Evolutionary conservation across 768 basidiomycete genomes (phyloP).

Genomic region (Pisolithus marmoratus): DNA sequence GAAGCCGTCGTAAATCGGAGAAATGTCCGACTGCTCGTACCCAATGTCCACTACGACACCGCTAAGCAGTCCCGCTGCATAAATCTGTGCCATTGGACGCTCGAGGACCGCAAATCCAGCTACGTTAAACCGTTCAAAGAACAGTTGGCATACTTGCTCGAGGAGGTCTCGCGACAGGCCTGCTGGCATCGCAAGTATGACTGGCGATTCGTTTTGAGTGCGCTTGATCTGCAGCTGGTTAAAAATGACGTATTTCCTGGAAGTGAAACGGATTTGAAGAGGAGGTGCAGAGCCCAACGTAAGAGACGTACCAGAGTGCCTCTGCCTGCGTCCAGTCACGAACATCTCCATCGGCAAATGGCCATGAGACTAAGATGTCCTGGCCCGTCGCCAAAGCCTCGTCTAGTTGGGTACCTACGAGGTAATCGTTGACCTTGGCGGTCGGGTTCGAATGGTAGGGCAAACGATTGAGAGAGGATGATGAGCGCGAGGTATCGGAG

Average conservation of each 20-base stretch:
- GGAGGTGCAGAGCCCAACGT: background rate
- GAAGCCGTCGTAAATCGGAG: slow-evolving; percentile 71
- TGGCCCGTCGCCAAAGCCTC: slow-evolving; percentile 72
- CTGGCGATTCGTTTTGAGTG: slow-evolving; percentile 82
- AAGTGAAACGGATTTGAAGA: slow-evolving; percentile 3
- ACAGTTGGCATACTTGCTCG: slow-evolving; percentile 74
- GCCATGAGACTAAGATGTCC: slow-evolving; percentile 74
- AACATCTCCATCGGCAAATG: slow-evolving; percentile 69
- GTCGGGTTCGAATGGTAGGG: slow-evolving; percentile 38
- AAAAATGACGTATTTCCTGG: slow-evolving; percentile 84
- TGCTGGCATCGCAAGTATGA: slow-evolving; percentile 65
- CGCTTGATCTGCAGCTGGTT: slow-evolving; percentile 68
- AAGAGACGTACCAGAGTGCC: slow-evolving; percentile 71
- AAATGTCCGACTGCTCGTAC: slow-evolving; percentile 67
- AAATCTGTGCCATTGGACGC: slow-evolving; percentile 80
- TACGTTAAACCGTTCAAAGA: slow-evolving; percentile 91
- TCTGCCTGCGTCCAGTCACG: slow-evolving; percentile 82
- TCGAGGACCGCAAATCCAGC: slow-evolving; percentile 78
- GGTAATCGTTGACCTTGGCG: slow-evolving; percentile 67
- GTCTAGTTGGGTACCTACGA: slow-evolving; percentile 76
- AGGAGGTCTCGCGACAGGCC: slow-evolving; percentile 61
- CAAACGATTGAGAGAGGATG: slow-evolving; percentile 42
- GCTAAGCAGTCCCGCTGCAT: slow-evolving; percentile 62
- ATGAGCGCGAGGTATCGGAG: slow-evolving; percentile 24
- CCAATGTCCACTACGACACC: slow-evolving; percentile 84